A percentile compares a stretch with the other conserved stretches of the same genome.
These are phyloP conservation scores for Xylaria sp. DNA, from an alignment of 2,329 filamentous ascomycete species.

Conservation along the genomic window DNA sequence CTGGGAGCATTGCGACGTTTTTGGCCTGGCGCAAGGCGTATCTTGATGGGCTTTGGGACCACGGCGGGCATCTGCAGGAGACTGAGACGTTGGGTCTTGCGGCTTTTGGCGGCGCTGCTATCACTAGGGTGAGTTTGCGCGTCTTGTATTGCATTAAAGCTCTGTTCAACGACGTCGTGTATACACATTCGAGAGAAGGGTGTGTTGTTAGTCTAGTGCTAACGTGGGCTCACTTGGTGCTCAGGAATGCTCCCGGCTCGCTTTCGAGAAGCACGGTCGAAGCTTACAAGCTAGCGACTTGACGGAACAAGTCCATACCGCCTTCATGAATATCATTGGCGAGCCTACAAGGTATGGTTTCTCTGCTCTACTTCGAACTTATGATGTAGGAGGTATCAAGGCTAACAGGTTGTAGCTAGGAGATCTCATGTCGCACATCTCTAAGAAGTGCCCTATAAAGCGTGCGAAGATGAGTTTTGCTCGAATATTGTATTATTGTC, in stretches of 20 bases:
- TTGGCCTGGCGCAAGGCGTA: slow-evolving; percentile 91
- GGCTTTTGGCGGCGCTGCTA: slow-evolving; percentile 85
- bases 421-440: slow-evolving; percentile 22
- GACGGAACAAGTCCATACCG: slow-evolving; percentile 86
- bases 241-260: slow-evolving; percentile 83
- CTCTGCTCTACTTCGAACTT: slow-evolving; percentile 12
- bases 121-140: slow-evolving; percentile 76
- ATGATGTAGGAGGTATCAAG: not conserved
- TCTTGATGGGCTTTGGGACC: slow-evolving; percentile 82
- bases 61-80: slow-evolving; percentile 60
- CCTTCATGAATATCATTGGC: slow-evolving; percentile 84
- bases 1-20: slow-evolving; percentile 88
- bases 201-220: not conserved
- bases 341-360: slow-evolving; percentile 58
- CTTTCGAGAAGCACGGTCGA: slow-evolving; percentile 86
- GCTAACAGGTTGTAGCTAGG: slow-evolving; percentile 28
- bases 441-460: not conserved
- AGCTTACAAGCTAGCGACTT: slow-evolving; percentile 93
- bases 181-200: not conserved
- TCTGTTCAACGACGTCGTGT: not conserved
- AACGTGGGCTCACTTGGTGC: slow-evolving; percentile 11
- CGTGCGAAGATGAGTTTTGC: not conserved
- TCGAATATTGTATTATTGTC: not conserved
- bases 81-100: slow-evolving; percentile 78
- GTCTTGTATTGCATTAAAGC: not conserved